Evolutionary conservation across 2,329 filamentous ascomycete species (phyloP).

Genomic region (Hymenoscyphus salicellus): DNA sequence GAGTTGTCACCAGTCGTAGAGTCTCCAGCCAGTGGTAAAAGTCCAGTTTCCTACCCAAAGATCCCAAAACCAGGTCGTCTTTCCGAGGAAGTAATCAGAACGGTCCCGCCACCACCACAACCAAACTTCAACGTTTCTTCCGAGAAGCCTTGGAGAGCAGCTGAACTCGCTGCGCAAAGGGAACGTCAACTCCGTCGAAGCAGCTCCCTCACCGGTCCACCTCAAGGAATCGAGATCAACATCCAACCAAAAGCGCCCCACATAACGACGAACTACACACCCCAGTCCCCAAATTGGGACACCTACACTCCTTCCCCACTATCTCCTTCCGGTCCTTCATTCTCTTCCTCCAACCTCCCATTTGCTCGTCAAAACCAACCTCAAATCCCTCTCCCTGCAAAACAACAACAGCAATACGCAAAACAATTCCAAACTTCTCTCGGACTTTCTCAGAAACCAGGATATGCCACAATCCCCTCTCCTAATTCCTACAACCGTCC

Average conservation of each 20-base stretch:
- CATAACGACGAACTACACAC: neutral
- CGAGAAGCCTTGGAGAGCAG: constrained; percentile 28
- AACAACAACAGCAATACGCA: neutral
- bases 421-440: neutral
- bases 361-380: constrained; percentile 1
- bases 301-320: constrained; percentile 10
- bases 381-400: neutral
- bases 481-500: constrained; percentile 1
- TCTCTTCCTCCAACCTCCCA: constrained; percentile 6
- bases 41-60: constrained; percentile 33
- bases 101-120: constrained; percentile 26
- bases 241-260: neutral
- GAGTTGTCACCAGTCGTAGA: constrained; percentile 33
- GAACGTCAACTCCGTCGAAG: constrained; percentile 14
- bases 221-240: constrained; percentile 11
- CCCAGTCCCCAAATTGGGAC: constrained; percentile 10
- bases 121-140: constrained; percentile 18
- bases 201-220: constrained; percentile 12
- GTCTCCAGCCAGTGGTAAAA: constrained; percentile 28
- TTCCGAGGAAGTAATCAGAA: constrained; percentile 17
- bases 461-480: neutral
- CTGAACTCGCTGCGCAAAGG: constrained; percentile 27
- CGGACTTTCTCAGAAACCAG: neutral
- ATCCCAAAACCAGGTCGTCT: constrained; percentile 25
- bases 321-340: constrained; percentile 6